Conservation (phyloP, 2,329 filamentous ascomycete species). For the Fusarium abutilonis region DNA sequence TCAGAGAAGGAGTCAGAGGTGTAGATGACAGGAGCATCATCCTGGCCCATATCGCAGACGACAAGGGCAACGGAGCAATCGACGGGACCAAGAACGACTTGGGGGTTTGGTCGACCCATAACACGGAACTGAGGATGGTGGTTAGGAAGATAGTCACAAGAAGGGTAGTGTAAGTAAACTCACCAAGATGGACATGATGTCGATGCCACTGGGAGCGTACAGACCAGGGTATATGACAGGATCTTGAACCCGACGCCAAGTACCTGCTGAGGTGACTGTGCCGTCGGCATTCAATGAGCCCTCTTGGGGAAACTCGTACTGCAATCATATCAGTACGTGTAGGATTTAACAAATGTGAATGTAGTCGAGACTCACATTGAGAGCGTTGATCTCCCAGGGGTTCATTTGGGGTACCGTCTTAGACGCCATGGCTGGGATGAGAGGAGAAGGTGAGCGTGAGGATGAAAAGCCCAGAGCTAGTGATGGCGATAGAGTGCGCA, state of each 20-base stretch:
- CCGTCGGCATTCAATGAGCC: conserved; percentile 37
- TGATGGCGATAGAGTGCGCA: conserved; percentile 30
- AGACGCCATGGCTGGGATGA: conserved; percentile 28
- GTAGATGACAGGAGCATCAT: conserved; percentile 84
- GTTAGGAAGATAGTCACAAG: conserved; percentile 15
- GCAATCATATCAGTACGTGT: conserved; percentile 16
- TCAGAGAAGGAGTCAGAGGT: conserved; percentile 82
- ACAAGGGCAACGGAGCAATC: conserved; percentile 87
- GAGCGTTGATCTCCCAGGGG: conserved; percentile 42
- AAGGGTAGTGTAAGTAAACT: background rate
- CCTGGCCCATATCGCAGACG: conserved; percentile 78
- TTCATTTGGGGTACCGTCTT: conserved; percentile 37
- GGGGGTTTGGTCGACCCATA: conserved; percentile 74
- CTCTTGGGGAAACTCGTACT: conserved; percentile 45
- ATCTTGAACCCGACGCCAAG: conserved; percentile 51
- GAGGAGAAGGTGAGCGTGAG: conserved; percentile 15
- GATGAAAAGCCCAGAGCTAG: conserved; percentile 13
- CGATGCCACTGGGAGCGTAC: conserved; percentile 64
- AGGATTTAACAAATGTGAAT: background rate
- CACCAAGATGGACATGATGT: conserved; percentile 66
- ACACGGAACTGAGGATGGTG: conserved; percentile 63
- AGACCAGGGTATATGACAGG: conserved; percentile 65
- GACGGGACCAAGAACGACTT: conserved; percentile 82
- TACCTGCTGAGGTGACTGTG: conserved; percentile 26
- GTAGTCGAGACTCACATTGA: conserved; percentile 33